Conservation (phyloP, 768 basidiomycete species). For the Hortiboletus campestris region DNA sequence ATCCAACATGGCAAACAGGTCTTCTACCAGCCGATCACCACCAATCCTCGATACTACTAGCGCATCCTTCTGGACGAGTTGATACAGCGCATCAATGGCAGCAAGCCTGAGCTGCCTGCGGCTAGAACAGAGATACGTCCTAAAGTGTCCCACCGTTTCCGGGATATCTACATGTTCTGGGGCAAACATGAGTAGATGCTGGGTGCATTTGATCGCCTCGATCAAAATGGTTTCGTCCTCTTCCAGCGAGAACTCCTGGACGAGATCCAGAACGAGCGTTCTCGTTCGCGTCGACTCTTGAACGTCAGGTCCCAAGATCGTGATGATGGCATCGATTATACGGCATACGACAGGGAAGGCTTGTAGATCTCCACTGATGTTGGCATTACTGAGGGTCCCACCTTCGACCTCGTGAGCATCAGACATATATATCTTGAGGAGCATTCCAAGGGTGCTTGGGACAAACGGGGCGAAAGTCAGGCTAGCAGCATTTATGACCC, state of each 20-base stretch:
- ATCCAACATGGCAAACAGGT: slow-evolving; percentile 92
- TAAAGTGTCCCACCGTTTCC: slow-evolving; percentile 73
- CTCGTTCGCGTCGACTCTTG: slow-evolving; percentile 81
- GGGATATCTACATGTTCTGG: slow-evolving; percentile 82
- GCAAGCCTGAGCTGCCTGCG: slow-evolving; percentile 87
- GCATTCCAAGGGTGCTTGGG: slow-evolving; percentile 81
- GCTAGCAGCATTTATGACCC: slow-evolving; percentile 89
- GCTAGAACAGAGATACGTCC: slow-evolving; percentile 74
- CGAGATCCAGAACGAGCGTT: slow-evolving; percentile 79
- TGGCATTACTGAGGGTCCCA: slow-evolving; percentile 76
- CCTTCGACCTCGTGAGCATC: slow-evolving; percentile 94
- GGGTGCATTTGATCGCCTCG: slow-evolving; percentile 93
- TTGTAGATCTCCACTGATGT: slow-evolving; percentile 86
- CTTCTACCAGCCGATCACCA: slow-evolving; percentile 91
- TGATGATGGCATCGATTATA: slow-evolving; percentile 90
- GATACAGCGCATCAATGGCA: slow-evolving; percentile 94
- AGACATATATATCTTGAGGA: slow-evolving; percentile 84
- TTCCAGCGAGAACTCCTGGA: slow-evolving; percentile 82
- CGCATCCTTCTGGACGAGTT: slow-evolving; percentile 95
- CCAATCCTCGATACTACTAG: slow-evolving; percentile 88
- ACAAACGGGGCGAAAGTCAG: slow-evolving; percentile 90
- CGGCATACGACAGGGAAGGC: slow-evolving; percentile 90
- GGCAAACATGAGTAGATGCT: slow-evolving; percentile 96
- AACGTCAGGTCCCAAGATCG: slow-evolving; percentile 92
- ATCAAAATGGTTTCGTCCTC: slow-evolving; percentile 86